Conservation (phyloP, 2,329 filamentous ascomycete species). For the Sarocladiaceae sp. region DNA sequence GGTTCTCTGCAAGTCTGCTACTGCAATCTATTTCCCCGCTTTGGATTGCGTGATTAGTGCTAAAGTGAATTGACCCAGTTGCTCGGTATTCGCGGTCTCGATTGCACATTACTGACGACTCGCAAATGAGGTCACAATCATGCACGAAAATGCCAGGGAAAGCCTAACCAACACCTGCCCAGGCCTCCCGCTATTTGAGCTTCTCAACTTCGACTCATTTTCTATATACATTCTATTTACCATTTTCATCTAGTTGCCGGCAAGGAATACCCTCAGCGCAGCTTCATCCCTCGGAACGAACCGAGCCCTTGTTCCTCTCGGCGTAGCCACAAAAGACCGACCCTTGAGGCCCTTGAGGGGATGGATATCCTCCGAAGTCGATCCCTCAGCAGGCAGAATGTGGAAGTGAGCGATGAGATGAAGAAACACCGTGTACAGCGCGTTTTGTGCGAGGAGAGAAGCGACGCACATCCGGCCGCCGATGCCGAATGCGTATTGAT, state of each 20-base stretch:
- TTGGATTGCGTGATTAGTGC: background rate
- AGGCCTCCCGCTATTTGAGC: too few species aligned
- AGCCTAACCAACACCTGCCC: too few species aligned
- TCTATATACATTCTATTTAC: too few species aligned
- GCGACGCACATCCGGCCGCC: constrained; percentile 52
- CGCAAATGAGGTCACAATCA: too few species aligned
- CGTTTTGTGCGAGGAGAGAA: constrained; percentile 47
- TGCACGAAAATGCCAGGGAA: too few species aligned
- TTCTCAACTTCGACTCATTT: too few species aligned
- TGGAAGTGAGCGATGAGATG: constrained; percentile 46
- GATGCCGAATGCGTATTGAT: constrained; percentile 50
- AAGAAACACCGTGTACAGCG: constrained; percentile 48
- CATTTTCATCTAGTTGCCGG: background rate
- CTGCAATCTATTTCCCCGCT: background rate
- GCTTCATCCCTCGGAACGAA: constrained; percentile 15
- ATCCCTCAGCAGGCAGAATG: constrained; percentile 29
- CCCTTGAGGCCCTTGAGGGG: constrained; percentile 18
- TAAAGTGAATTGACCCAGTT: too few species aligned
- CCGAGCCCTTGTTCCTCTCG: constrained; percentile 12
- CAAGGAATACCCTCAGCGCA: constrained; percentile 3
- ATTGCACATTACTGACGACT: too few species aligned
- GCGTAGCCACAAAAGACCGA: constrained; percentile 13
- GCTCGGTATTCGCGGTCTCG: too few species aligned
- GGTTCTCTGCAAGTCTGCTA: background rate
- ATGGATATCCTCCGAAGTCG: constrained; percentile 16